Base-by-base conservation (phyloP, 2,329 filamentous ascomycete genomes). In the Colletotrichum truncatum region DNA sequence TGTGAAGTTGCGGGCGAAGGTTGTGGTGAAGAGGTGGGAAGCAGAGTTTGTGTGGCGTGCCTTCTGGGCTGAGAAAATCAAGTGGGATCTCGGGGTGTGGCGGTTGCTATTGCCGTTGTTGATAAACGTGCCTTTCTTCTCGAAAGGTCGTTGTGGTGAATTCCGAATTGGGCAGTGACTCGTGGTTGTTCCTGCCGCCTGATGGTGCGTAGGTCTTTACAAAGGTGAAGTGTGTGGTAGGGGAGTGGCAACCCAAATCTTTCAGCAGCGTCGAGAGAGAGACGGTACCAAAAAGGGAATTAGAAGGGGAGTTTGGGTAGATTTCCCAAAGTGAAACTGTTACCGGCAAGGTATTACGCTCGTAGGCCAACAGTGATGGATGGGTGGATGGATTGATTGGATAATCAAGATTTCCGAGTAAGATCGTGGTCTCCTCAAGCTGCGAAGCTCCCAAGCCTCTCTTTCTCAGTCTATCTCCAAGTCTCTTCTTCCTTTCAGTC, bases 401-500 rank as follows among this genome's bases (percentile, higher is more conserved):
- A n/a, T 61, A 48, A 18, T 62, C 41, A 57, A 55, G 28, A 30
- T 39, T 55, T 43, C 34, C 48, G 32, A n/a, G 32, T 9, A 21
- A 32, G 51, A 25, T 65, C 41, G 62, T 54, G 12, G 30, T 28
- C 28, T 41, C 30, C 26, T 60, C 30, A 45, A 30, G 61, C 46
- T 32, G 61, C 45, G 56, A 25, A 51, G 49, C 34, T 65, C 55
- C 12, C 49, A 30, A 62, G 41, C 62, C 38, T 52, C 51, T 54
- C 51, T 30, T 30, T 45, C 34, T 48, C 52, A 26, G 26, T 64
- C 46, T 54, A 32, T 54, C 61, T 41, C 41, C 23, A 61, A 61
- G 61, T 64, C 55, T 59, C 61, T 64, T 60, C 61, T 64, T 61
- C 48, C 56, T 46, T 45, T 53, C 28, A 55, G 58, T 65, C 57